Percentiles rank a stretch among this genome's conserved stretches.
These are phyloP conservation scores for Pezizomycotina sp. DNA, from an alignment of 2,329 filamentous ascomycete species.

Conservation along the genomic window DNA sequence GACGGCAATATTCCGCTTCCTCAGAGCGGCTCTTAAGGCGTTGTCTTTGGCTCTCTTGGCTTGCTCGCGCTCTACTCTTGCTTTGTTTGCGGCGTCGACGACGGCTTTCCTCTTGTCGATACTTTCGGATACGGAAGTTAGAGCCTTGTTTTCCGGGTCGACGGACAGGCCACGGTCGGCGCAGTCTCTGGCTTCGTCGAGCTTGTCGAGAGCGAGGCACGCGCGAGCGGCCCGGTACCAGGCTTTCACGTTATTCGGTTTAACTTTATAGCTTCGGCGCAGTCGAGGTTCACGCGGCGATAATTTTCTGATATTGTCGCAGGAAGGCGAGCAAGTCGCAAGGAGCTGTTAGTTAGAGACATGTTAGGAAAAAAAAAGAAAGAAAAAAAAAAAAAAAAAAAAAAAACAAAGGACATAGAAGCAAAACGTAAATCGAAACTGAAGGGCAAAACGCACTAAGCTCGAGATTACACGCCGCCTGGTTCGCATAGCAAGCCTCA, in stretches of 20 bases:
- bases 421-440: too few species aligned
- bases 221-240: slow-evolving; percentile 72
- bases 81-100: slow-evolving; percentile 42
- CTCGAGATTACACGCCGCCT: slow-evolving; percentile 76
- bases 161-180: slow-evolving; percentile 55
- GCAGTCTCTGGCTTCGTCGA: slow-evolving; percentile 65
- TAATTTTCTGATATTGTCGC: slow-evolving; percentile 55
- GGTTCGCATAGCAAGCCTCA: slow-evolving; percentile 64
- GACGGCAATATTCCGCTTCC: too few species aligned
- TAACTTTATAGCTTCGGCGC: slow-evolving; percentile 58
- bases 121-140: slow-evolving; percentile 46
- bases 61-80: slow-evolving; percentile 35
- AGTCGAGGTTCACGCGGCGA: slow-evolving; percentile 70
- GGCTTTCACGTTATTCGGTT: slow-evolving; percentile 71
- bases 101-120: slow-evolving; percentile 43
- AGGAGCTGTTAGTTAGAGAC: too few species aligned
- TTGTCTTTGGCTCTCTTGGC: slow-evolving; percentile 38
- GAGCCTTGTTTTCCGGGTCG: slow-evolving; percentile 52
- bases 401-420: slow-evolving; percentile 3
- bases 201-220: slow-evolving; percentile 59
- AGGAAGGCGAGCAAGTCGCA: too few species aligned
- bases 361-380: not conserved
- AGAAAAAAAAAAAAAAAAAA: not conserved
- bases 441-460: slow-evolving; percentile 38
- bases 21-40: slow-evolving; percentile 48